Evolutionary conservation across 257 asterid genomes (phyloP), one percentile per base, ranked within the genome.

Genomic region (Schizonepeta tenuifolia): DNA sequence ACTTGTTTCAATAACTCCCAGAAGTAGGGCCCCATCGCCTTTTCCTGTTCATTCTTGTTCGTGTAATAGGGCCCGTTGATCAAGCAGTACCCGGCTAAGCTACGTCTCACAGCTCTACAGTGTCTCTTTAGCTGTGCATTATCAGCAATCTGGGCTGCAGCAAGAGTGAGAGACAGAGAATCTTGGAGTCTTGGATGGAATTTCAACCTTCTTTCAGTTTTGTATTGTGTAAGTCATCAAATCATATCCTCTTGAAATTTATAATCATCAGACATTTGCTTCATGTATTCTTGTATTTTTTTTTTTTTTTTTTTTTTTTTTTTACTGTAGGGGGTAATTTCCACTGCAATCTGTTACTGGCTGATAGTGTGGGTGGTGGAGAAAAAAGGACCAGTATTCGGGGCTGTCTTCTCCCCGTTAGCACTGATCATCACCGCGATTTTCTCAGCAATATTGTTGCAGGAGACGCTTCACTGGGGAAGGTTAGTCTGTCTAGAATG

Each of bases 391-490:
- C 75, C 75, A 1, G 67, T 70, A 0, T 70, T 70, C 21, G 65
- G 33, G 5, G 67, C 75, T 10, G 59, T 44, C 6, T 70, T 70
- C 58, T 57, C 67, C 9, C 75, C 67, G 0, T 58, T 70, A 38
- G 46, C 67, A 0, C 75, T 70, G 5, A 58, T 70, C 31, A 41
- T 70, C 65, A 70, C 75, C 5, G 75, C 75, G 6, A n/a, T 58
- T 70, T 43, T 70, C 59, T 57, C 75, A 17, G 75, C 75, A n/a
- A 7, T 56, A 41, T 0, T 70, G 31, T 18, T 70, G 33, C 75
- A 58, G 67, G 75, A 70, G 58, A 70, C 75, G 6, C 75, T 70
- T 57, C 67, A 70, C 49, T 70, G 75, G 75, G 75, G 75, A 70
- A 70, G 75, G 75, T 70, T 41, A 7, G 65, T 38, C 62, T 38